A percentile compares a stretch with the other conserved stretches of the same genome.
These are phyloP conservation scores for Globisporangium mamillatum DNA, from an alignment of 352 stramenopile genomes.

Conservation along the genomic window DNA sequence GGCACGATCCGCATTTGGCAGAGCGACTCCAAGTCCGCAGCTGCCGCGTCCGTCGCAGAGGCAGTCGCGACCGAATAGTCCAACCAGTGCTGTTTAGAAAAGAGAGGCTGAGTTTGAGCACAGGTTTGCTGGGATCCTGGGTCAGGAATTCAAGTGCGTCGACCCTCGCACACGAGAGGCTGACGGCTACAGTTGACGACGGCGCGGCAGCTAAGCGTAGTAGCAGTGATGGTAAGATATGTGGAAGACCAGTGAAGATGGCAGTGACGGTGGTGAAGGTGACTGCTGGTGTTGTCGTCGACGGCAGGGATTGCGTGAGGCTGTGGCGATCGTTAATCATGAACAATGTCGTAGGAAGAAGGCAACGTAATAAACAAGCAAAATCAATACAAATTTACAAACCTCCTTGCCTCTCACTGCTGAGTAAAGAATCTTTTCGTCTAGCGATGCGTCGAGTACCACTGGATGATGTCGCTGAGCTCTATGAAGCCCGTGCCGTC, in stretches of 20 bases:
- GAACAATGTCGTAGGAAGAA: neutral
- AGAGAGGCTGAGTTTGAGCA: constrained; percentile 1
- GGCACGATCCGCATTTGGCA: constrained; percentile 98
- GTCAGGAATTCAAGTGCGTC: constrained; percentile 9
- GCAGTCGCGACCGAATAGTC: constrained; percentile 19
- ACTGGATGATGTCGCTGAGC: constrained; percentile 80
- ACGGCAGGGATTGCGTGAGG: neutral
- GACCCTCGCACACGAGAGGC: neutral
- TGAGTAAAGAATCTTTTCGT: neutral
- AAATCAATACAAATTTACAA: constrained; percentile 20
- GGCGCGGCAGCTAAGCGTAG: neutral
- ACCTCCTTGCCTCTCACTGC: neutral
- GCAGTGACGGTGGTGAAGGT: neutral
- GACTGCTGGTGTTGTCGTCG: neutral
- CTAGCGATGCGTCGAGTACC: constrained; percentile 63
- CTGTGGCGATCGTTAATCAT: neutral
- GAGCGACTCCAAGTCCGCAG: constrained; percentile 63
- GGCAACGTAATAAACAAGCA: constrained; percentile 6
- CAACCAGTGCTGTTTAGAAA: neutral
- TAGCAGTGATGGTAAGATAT: neutral
- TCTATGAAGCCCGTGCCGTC: constrained; percentile 83
- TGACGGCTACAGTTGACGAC: neutral
- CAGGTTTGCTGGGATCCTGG: neutral
- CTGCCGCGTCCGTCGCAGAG: constrained; percentile 59
- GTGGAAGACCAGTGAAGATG: neutral